Percentiles rank a stretch among this genome's conserved stretches.
Evolutionary conservation across 2,329 filamentous ascomycete genomes (phyloP).

Genomic region (Nemania sp.): DNA sequence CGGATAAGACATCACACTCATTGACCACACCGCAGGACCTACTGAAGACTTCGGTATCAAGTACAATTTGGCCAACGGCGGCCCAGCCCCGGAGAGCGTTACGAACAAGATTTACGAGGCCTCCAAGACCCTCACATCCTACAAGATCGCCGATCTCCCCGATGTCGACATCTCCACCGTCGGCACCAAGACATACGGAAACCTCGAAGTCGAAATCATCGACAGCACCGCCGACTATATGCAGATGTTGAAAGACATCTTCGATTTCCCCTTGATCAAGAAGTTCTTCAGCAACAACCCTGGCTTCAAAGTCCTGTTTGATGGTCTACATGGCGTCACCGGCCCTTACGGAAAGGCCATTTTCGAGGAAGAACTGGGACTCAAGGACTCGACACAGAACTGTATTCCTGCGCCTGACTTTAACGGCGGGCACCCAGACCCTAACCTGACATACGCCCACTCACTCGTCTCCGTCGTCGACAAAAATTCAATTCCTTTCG

Average conservation of each 20-base stretch:
- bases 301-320: constrained; percentile 97
- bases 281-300: constrained; percentile 87
- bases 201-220: constrained; percentile 93
- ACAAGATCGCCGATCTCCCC: constrained; percentile 90
- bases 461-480: constrained; percentile 94
- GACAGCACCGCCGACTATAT: constrained; percentile 94
- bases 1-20: not conserved
- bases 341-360: constrained; percentile 95
- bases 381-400: constrained; percentile 85
- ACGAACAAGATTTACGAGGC: constrained; percentile 98
- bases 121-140: constrained; percentile 88
- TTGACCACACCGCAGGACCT: constrained; percentile 70
- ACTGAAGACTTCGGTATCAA: constrained; percentile 99
- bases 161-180: constrained; percentile 86
- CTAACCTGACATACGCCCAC: constrained; percentile 96
- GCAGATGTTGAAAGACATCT: constrained; percentile 97
- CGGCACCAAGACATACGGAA: constrained; percentile 85
- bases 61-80: constrained; percentile 97
- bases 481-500: constrained; percentile 91
- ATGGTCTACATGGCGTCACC: constrained; percentile 93
- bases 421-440: constrained; percentile 95
- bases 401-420: constrained; percentile 94
- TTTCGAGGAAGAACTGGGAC: constrained; percentile 92
- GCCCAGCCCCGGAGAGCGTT: constrained; percentile 92
- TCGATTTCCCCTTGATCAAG: constrained; percentile 96